Conservation (phyloP, 306 rosid genomes). For the Pterocarpus santalinus region DNA sequence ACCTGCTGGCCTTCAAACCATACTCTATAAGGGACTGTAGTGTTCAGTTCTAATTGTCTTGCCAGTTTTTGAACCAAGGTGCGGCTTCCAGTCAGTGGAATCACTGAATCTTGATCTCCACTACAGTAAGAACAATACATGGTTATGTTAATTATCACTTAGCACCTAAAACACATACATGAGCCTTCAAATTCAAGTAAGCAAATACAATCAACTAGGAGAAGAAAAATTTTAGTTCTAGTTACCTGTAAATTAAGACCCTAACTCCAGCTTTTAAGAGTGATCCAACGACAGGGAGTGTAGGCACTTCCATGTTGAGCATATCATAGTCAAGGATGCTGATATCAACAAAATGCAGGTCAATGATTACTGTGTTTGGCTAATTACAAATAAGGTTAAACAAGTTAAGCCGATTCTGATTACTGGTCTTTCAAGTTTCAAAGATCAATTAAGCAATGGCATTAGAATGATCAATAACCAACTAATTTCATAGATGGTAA, state of each 20-base stretch:
- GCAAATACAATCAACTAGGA: neutral
- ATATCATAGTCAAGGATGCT: conserved; percentile 77
- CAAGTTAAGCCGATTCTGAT: neutral
- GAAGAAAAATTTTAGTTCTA: neutral
- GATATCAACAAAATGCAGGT: conserved; percentile 20
- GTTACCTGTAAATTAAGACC: conserved; percentile 86
- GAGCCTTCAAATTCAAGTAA: conserved; percentile 1
- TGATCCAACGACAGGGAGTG: conserved; percentile 74
- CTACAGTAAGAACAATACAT: conserved; percentile 50
- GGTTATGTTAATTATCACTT: neutral
- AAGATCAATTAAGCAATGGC: neutral
- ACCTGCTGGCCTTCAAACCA: conserved; percentile 95
- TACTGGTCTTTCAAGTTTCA: neutral
- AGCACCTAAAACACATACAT: neutral
- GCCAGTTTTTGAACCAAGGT: conserved; percentile 78
- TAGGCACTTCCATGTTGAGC: conserved; percentile 78
- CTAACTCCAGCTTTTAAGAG: conserved; percentile 74
- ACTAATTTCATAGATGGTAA: neutral
- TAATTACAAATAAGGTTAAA: neutral
- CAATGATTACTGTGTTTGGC: neutral
- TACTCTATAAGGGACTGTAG: conserved; percentile 82
- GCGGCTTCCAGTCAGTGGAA: conserved; percentile 89
- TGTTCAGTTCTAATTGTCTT: conserved; percentile 65
- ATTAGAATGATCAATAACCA: neutral
- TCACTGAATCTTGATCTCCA: conserved; percentile 96